Conservation (phyloP, 192 early-diverging fungal species). For the Obelidium mucronatum region DNA sequence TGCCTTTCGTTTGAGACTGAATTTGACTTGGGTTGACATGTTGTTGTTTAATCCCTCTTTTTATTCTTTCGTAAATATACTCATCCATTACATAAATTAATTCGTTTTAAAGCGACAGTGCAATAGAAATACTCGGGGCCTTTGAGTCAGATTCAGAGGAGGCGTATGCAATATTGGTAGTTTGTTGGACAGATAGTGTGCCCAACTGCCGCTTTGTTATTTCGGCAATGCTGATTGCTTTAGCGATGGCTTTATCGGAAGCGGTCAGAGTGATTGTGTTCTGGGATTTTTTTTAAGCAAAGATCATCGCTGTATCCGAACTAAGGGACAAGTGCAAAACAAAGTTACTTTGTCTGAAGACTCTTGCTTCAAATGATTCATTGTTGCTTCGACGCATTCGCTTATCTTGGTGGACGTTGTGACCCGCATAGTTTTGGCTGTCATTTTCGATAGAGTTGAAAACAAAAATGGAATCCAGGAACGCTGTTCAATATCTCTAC, state of each 20-base stretch:
- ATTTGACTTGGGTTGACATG: neutral
- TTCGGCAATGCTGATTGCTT: constrained; percentile 1
- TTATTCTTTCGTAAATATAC: too few species aligned
- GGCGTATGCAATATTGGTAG: neutral
- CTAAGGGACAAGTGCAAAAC: neutral
- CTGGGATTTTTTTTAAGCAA: neutral
- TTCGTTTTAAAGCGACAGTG: too few species aligned
- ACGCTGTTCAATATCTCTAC: too few species aligned
- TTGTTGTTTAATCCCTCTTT: too few species aligned
- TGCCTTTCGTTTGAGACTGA: constrained; percentile 17
- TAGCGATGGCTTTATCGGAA: constrained; percentile 6
- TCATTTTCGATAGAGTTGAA: too few species aligned
- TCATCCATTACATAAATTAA: too few species aligned
- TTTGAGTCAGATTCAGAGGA: neutral
- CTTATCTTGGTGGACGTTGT: neutral
- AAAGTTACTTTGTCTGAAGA: neutral
- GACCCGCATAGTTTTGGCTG: neutral
- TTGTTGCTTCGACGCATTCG: neutral
- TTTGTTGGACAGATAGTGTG: neutral
- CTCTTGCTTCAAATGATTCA: neutral
- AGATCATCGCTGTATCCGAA: neutral
- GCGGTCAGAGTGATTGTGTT: neutral
- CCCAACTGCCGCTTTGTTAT: constrained; percentile 13
- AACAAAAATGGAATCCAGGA: too few species aligned
- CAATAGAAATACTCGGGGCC: neutral